Base-by-base conservation (phyloP, 257 asterid genomes). In the Solanum pimpinellifolium region DNA sequence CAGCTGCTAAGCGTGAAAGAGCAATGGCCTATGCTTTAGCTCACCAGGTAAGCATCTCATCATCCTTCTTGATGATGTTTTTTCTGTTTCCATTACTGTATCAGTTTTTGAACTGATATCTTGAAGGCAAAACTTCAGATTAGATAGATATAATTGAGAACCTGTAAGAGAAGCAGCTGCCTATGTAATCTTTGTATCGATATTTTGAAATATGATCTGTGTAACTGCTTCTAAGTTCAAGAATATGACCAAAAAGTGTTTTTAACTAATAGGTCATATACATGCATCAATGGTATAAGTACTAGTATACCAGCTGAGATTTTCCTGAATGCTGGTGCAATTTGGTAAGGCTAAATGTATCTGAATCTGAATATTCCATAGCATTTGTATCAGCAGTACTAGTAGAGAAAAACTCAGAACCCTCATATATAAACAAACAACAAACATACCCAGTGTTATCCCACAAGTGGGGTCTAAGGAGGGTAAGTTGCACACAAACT, bases 11-110 rank as follows among this genome's bases (percentile, higher is more conserved):
- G 93, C 99, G 99, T 75, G 99, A 97, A 93, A 95, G 99, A 92
- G 99, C 99, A 83, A 97, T 94, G 99, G 99, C 99, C 35, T 97
- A 97, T 93, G 99, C 99, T 91, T 89, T 97, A 91, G 98, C 99
- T 87, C 92, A 97, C 91, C 99, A 97, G 97, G 99, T 95, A 87
- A 78, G 56, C 42, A 11, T 76, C 85, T 86, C 66, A 80, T 80
- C 72, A 65, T 81, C 88, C 56, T 89, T 49, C 84, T 87, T 73
- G 12, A 86, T 75, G 49, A 69, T 84, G 83, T 1, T 80, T 80
- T 27, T 80, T 29, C 37, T 23, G 59, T 76, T 42, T 76, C 5
- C 85, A 10, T 47, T 47, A 31, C 29, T 13, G 10, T 47, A 80
- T 47, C 44, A 80, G 20, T 80, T 27, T 27, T 25, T 4, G 62